Conservation (phyloP, 345 rosid species). For the Clausena lansium region DNA sequence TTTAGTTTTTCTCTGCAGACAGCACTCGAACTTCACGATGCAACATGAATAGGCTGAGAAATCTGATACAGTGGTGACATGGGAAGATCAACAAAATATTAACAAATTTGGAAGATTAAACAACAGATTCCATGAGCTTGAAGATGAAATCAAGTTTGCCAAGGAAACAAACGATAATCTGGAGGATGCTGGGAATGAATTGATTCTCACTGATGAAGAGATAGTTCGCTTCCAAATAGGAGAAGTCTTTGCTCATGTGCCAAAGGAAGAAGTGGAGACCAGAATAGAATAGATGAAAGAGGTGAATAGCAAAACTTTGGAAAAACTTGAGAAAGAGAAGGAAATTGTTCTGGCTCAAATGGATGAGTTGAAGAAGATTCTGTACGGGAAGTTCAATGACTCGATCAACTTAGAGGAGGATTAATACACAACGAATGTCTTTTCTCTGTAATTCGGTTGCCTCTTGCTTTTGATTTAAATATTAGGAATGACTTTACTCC, state of each 20-base stretch:
- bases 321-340: conserved; percentile 75
- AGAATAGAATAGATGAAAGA: conserved; percentile 82
- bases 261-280: conserved; percentile 81
- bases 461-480: background rate
- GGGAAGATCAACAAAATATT: conserved; percentile 98
- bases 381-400: conserved; percentile 85
- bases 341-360: conserved; percentile 52
- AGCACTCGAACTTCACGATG: conserved; percentile 6
- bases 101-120: conserved; percentile 80
- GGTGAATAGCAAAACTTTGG: conserved; percentile 56
- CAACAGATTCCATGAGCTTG: conserved; percentile 81
- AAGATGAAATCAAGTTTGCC: conserved; percentile 75
- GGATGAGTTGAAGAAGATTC: conserved; percentile 77
- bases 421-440: conserved; percentile 10
- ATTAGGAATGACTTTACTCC: background rate
- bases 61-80: conserved; percentile 84
- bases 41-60: conserved; percentile 51
- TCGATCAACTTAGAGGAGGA: conserved; percentile 97
- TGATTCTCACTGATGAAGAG: conserved; percentile 92
- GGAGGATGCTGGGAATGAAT: conserved; percentile 89
- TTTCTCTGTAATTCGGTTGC: background rate
- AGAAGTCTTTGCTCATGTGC: conserved; percentile 87
- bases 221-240: conserved; percentile 82
- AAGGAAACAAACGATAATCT: conserved; percentile 89
- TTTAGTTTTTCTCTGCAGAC: background rate